Conservation (phyloP, 371 early-diverging fungal genomes). For the Mucor racemosus region DNA sequence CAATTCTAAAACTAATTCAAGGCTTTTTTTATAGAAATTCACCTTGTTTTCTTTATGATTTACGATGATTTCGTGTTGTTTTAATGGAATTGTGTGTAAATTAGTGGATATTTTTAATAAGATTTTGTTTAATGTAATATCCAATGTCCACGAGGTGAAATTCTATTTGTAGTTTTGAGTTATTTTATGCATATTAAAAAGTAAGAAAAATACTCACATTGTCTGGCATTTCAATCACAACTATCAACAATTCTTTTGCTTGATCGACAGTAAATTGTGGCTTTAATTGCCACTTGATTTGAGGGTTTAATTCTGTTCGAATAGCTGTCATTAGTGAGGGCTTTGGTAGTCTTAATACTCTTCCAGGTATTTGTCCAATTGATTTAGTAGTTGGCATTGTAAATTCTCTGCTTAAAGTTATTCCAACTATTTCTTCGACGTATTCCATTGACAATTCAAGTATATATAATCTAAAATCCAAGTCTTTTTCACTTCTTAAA, state of each 20-base stretch:
- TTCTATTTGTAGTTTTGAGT: conserved; percentile 24
- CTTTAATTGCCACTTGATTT: neutral
- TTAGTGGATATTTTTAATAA: conserved; percentile 22
- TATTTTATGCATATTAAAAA: conserved; percentile 1
- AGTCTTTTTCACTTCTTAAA: conserved; percentile 55
- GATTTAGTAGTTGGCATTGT: conserved; percentile 60
- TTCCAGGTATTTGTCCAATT: conserved; percentile 65
- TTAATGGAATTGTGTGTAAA: conserved; percentile 1
- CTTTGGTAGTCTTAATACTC: conserved; percentile 61
- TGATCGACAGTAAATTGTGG: conserved; percentile 12
- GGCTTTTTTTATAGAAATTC: conserved; percentile 33
- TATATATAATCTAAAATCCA: conserved; percentile 68
- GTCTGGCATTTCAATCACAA: conserved; percentile 43
- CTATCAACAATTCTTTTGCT: conserved; percentile 27
- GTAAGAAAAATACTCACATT: conserved; percentile 27
- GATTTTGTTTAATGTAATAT: conserved; percentile 39
- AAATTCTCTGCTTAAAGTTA: conserved; percentile 62
- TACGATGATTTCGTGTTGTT: neutral
- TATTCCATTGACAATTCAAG: conserved; percentile 70
- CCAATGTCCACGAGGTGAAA: conserved; percentile 31
- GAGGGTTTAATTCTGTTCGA: conserved; percentile 4
- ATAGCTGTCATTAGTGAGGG: conserved; percentile 25
- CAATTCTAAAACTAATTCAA: conserved; percentile 34
- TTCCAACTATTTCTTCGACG: conserved; percentile 62
- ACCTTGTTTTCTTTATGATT: conserved; percentile 23